phyloP scores from a whole-genome alignment of 2,329 filamentous ascomycete species.

The Passalora sequoiae region DNA sequence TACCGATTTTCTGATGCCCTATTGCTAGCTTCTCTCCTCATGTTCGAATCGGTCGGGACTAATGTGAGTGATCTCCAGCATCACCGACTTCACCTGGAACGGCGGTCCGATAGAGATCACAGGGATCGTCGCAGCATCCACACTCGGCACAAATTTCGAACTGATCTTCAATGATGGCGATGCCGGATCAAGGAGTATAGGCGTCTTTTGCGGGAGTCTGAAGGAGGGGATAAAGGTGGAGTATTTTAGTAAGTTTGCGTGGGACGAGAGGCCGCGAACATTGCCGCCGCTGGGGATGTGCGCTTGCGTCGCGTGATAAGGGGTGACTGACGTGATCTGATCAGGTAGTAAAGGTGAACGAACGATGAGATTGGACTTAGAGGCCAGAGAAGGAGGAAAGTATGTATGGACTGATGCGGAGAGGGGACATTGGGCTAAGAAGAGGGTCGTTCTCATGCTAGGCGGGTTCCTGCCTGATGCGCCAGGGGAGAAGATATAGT shows the following conservation, averaged over 20 bases:
- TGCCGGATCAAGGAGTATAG: neutral
- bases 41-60: no score
- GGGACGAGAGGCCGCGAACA: no score
- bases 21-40: no score
- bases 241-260: no score
- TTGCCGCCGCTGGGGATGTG: no score
- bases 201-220: neutral
- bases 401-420: constrained; percentile 5
- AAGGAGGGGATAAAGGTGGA: constrained; percentile 1
- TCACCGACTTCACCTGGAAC: neutral
- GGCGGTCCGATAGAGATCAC: constrained; percentile 4
- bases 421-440: constrained; percentile 4
- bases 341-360: neutral
- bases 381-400: constrained; percentile 5
- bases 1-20: no score
- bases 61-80: no score
- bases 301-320: no score
- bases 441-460: constrained; percentile 2
- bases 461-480: neutral
- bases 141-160: neutral
- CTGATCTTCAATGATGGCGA: constrained; percentile 6
- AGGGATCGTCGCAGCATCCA: neutral
- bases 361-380: neutral
- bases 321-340: no score
- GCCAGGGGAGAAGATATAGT: neutral